Conservation (phyloP, 768 basidiomycete genomes). For the Lentinula raphanica region DNA sequence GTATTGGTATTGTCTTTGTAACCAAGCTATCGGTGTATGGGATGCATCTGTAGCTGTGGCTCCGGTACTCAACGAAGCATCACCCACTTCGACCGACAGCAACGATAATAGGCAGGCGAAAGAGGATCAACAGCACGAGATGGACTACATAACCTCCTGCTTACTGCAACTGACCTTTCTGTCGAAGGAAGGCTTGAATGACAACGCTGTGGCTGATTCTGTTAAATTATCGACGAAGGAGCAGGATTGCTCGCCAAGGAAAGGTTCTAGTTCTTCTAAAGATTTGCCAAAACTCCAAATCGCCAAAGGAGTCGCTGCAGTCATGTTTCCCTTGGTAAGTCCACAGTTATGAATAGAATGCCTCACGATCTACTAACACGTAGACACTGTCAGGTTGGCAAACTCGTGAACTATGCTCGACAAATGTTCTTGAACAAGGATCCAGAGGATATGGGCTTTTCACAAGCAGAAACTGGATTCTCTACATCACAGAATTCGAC, state of each 20-base stretch:
- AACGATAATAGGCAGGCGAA: conserved; percentile 3
- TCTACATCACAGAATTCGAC: background rate
- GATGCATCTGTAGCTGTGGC: conserved; percentile 27
- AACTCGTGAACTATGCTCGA: conserved; percentile 63
- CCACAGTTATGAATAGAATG: no score
- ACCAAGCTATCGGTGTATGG: conserved; percentile 38
- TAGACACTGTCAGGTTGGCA: conserved; percentile 47
- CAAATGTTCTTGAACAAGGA: conserved; percentile 59
- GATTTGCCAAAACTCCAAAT: background rate
- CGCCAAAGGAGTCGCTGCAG: conserved; percentile 7
- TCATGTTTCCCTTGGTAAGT: conserved; percentile 40
- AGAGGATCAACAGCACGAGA: conserved; percentile 34
- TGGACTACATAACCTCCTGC: conserved; percentile 57
- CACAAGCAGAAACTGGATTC: background rate
- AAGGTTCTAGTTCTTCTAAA: background rate
- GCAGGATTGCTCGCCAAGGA: background rate
- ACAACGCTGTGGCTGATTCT: conserved; percentile 26
- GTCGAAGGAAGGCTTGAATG: conserved; percentile 42
- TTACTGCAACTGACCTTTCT: conserved; percentile 51
- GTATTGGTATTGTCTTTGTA: conserved; percentile 42
- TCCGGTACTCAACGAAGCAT: background rate
- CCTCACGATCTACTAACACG: background rate
- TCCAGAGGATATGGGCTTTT: conserved; percentile 40
- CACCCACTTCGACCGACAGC: background rate
- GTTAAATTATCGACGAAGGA: background rate